Evolutionary conservation across 306 rosid species (phyloP).

Genomic region (apple (Malus domestica)): DNA sequence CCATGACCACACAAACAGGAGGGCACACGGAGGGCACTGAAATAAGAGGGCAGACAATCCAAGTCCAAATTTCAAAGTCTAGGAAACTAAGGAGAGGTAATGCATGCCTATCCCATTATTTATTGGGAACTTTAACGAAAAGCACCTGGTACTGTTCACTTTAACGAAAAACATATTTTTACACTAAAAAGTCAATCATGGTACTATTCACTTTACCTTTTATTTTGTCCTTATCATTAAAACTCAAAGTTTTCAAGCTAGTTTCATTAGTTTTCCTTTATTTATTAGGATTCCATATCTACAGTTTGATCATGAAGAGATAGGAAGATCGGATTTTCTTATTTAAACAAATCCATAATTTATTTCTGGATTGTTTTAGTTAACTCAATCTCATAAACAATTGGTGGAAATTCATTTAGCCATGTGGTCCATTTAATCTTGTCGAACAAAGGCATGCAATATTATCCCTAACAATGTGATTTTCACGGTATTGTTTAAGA

Average conservation of each 20-base stretch:
- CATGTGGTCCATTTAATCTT: not conserved
- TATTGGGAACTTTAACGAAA: no score
- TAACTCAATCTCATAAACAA: not conserved
- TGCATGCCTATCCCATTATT: not conserved
- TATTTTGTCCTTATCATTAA: no score
- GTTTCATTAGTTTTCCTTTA: no score
- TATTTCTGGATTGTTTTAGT: not conserved
- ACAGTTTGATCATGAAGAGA: not conserved
- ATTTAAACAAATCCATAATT: not conserved
- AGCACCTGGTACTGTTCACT: no score
- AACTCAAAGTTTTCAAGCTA: no score
- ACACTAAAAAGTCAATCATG: no score
- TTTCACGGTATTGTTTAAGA: not conserved
- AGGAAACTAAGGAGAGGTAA: not conserved
- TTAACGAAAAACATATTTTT: no score
- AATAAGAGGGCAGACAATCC: no score
- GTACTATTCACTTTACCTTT: no score
- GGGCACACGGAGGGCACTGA: no score
- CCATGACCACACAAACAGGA: no score
- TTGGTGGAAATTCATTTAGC: not conserved
- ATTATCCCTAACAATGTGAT: not conserved
- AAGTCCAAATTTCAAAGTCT: not conserved
- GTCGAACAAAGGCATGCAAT: not conserved
- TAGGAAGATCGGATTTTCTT: slow-evolving; percentile 1
- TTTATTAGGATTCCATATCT: slow-evolving; percentile 2